Conservation (phyloP, 108 stramenopile species). For the Conticribra weissflogii region DNA sequence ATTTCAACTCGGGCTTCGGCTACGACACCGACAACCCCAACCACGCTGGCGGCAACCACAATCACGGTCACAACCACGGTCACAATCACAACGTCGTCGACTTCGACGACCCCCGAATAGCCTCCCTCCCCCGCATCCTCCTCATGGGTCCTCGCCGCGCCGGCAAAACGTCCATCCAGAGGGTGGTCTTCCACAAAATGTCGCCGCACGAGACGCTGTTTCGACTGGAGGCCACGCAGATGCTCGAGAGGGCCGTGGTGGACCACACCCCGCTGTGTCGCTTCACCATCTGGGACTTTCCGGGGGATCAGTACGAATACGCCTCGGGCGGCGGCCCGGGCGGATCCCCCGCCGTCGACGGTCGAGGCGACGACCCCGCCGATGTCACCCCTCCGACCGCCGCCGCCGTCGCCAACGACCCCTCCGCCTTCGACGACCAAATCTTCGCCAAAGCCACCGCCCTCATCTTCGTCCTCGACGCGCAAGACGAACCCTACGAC, state of each 20-base stretch:
- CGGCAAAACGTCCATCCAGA: slow-evolving; percentile 94
- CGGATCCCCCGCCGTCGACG: slow-evolving; percentile 9
- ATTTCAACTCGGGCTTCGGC: background rate
- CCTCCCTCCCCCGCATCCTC: slow-evolving; percentile 87
- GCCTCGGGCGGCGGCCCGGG: slow-evolving; percentile 10
- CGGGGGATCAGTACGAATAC: slow-evolving; percentile 89
- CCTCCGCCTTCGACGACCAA: slow-evolving; percentile 21
- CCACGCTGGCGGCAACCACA: background rate
- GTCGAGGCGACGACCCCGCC: slow-evolving; percentile 7
- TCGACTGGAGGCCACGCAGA: slow-evolving; percentile 87
- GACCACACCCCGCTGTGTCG: slow-evolving; percentile 95
- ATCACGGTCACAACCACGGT: background rate
- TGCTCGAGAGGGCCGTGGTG: slow-evolving; percentile 78
- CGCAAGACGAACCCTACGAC: slow-evolving; percentile 92
- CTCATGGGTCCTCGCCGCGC: slow-evolving; percentile 94
- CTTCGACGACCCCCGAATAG: slow-evolving; percentile 84
- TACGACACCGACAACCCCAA: slow-evolving; percentile 3
- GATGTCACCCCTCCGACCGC: background rate
- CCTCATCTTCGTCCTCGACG: slow-evolving; percentile 87
- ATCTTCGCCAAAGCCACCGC: slow-evolving; percentile 65
- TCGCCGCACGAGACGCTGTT: slow-evolving; percentile 99
- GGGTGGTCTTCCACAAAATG: slow-evolving; percentile 99
- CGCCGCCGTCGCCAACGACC: background rate
- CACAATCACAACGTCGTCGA: slow-evolving; percentile 47
- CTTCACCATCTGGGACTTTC: slow-evolving; percentile 99